Percentiles rank a stretch among this genome's conserved stretches.
These are phyloP conservation scores for Mycena vitilis DNA, from an alignment of 768 basidiomycete species.

Conservation along the genomic window DNA sequence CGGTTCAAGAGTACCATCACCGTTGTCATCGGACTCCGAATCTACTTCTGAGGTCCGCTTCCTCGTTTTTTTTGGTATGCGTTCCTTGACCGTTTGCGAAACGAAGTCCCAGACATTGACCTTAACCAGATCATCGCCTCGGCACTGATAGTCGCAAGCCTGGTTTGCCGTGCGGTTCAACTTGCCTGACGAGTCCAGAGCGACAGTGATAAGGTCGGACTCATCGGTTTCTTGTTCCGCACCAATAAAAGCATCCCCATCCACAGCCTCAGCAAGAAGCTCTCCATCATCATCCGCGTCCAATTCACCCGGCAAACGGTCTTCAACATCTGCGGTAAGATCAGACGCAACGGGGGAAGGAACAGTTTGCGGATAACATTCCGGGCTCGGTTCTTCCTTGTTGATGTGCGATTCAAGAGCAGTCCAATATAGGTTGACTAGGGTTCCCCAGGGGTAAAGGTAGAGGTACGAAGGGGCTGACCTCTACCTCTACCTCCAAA, in stretches of 20 bases:
- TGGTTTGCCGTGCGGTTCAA: background rate
- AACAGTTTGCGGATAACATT: background rate
- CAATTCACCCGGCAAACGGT: too few species aligned
- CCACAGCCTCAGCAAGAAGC: too few species aligned
- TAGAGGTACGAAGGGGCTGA: too few species aligned
- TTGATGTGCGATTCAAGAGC: slow-evolving; percentile 7
- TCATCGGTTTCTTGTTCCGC: background rate
- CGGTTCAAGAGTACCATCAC: background rate
- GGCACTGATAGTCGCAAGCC: background rate
- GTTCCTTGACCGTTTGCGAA: background rate
- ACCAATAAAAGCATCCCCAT: too few species aligned
- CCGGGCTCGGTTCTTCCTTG: background rate
- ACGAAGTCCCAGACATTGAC: slow-evolving; percentile 18
- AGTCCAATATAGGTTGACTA: slow-evolving; percentile 32
- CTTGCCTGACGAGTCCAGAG: background rate
- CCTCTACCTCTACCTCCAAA: too few species aligned
- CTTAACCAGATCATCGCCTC: background rate
- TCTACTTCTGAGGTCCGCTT: too few species aligned
- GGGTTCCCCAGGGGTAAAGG: too few species aligned
- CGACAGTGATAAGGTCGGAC: background rate
- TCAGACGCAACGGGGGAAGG: background rate
- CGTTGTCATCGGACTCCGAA: too few species aligned
- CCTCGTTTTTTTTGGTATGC: background rate
- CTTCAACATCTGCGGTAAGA: background rate
- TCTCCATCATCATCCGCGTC: too few species aligned